Percentiles rank a stretch among this genome's conserved stretches.
phyloP scores from a whole-genome alignment of 129 eudicot species.

The Lactuca sativa region DNA sequence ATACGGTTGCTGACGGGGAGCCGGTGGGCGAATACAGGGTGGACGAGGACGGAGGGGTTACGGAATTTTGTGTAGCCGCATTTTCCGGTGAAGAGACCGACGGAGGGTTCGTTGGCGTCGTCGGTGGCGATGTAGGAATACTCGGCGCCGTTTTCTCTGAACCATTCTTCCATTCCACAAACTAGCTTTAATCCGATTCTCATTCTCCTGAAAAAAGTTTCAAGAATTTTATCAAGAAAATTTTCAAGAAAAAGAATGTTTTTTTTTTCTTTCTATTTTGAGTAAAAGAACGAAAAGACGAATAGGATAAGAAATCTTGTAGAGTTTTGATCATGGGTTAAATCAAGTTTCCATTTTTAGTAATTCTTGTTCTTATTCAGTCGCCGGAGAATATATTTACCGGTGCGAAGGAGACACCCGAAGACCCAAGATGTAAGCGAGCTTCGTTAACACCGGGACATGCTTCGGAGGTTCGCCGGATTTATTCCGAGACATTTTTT shows the following conservation, averaged over 20 bases:
- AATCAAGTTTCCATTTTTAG: conserved; percentile 17
- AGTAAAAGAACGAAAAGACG: not conserved
- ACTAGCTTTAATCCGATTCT: conserved; percentile 73
- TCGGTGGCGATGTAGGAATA: conserved; percentile 94
- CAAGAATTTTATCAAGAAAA: not conserved
- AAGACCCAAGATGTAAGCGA: conserved; percentile 85
- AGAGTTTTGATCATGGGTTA: not conserved
- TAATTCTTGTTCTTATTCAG: not conserved
- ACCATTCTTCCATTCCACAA: conserved; percentile 72
- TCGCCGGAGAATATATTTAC: conserved; percentile 32
- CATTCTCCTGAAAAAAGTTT: conserved; percentile 62
- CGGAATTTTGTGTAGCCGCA: conserved; percentile 91
- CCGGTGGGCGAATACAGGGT: conserved; percentile 87
- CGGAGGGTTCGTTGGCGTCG: conserved; percentile 78
- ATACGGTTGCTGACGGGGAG: conserved; percentile 40
- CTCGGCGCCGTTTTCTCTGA: conserved; percentile 78
- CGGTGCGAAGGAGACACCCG: conserved; percentile 86
- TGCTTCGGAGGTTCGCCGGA: conserved; percentile 26
- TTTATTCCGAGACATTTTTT: conserved; percentile 42
- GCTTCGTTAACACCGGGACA: conserved; percentile 63
- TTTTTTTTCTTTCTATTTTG: conserved; percentile 2
- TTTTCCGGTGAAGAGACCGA: conserved; percentile 72
- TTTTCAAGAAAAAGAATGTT: not conserved
- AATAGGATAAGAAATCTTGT: conserved; percentile 7
- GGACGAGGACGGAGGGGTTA: conserved; percentile 83